phyloP scores from a whole-genome alignment of 2,329 filamentous ascomycete species.

The Capronia epimyces region DNA sequence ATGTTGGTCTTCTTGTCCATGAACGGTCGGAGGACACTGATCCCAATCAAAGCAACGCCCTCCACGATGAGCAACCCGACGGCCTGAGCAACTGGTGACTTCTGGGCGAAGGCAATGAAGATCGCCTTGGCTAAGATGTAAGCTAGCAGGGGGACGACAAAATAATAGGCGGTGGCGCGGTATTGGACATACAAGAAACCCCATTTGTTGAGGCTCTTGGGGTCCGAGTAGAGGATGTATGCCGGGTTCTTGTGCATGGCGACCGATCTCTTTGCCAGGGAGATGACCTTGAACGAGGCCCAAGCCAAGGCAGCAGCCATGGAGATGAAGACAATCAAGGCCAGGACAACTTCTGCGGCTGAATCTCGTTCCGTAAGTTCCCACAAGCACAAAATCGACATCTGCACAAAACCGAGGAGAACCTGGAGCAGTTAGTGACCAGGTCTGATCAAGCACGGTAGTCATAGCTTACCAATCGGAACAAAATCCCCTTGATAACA shows the following conservation, averaged over 20 bases:
- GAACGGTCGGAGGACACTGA: conserved; percentile 80
- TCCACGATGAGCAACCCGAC: conserved; percentile 80
- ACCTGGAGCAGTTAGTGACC: conserved; percentile 40
- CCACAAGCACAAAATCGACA: conserved; percentile 87
- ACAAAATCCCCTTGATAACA: conserved; percentile 87
- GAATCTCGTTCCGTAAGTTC: conserved; percentile 85
- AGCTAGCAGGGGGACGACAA: conserved; percentile 70
- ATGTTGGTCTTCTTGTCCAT: conserved; percentile 99
- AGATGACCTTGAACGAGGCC: conserved; percentile 85
- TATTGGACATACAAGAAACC: conserved; percentile 97
- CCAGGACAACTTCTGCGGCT: conserved; percentile 75
- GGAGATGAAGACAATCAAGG: conserved; percentile 80
- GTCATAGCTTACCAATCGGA: conserved; percentile 58
- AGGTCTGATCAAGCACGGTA: neutral
- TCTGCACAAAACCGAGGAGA: conserved; percentile 85
- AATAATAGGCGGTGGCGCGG: conserved; percentile 92
- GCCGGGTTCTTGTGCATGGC: conserved; percentile 92
- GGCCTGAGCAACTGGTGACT: conserved; percentile 65
- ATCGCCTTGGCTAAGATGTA: conserved; percentile 84
- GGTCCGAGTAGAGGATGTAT: conserved; percentile 94
- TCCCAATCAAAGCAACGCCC: conserved; percentile 66
- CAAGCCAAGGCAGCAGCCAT: conserved; percentile 72
- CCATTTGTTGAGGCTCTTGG: conserved; percentile 93
- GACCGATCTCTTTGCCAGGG: conserved; percentile 81
- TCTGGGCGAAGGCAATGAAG: conserved; percentile 78